These are phyloP conservation scores for Cryptosporidium andersoni DNA, from an alignment of 169 alveolate species.

Conservation along the genomic window DNA sequence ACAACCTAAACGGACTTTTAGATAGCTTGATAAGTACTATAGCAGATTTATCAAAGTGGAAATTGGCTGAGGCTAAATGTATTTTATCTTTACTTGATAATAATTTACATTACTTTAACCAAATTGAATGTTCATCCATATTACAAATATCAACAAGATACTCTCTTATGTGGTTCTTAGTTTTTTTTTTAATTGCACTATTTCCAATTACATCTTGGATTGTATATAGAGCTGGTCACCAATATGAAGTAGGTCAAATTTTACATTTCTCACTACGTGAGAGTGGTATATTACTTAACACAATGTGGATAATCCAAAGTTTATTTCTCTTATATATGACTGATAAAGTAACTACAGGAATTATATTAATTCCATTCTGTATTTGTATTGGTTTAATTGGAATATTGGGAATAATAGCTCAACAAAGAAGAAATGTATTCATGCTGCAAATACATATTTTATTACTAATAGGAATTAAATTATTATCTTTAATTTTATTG, in stretches of 20 bases:
- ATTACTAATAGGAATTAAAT: neutral
- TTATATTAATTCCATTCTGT: neutral
- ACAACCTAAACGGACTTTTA: no score
- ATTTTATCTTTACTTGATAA: neutral
- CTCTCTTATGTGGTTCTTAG: neutral
- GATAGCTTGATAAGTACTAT: no score
- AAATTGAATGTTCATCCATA: neutral
- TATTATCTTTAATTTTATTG: neutral
- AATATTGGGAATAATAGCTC: neutral
- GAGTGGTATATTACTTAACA: conserved; percentile 1
- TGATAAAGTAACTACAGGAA: neutral
- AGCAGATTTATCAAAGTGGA: no score
- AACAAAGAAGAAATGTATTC: conserved; percentile 7
- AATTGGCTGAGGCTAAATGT: no score
- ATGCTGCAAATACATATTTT: neutral
- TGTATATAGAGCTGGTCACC: conserved; percentile 7
- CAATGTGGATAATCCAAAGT: neutral
- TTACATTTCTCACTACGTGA: conserved; percentile 2
- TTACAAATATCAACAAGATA: neutral
- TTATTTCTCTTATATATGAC: neutral
- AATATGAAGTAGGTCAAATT: conserved; percentile 14
- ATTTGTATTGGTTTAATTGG: neutral
- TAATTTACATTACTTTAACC: neutral
- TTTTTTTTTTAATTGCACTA: neutral
- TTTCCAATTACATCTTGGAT: conserved; percentile 27